Base-by-base conservation (phyloP, 805 yeast species). In the Pichia heedii region DNA sequence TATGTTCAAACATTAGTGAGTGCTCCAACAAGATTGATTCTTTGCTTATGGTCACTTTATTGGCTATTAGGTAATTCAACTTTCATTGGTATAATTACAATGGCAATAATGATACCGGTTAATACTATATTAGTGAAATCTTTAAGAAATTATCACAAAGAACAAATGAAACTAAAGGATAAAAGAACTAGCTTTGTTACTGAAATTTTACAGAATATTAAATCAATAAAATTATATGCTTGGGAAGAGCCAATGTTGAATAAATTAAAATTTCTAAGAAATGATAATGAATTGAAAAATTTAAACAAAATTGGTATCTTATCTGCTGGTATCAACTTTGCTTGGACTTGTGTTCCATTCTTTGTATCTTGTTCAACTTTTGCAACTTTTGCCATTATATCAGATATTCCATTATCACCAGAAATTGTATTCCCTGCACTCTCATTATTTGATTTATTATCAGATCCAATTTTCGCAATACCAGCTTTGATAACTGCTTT, bases 391-490 rank as follows among this genome's bases (percentile, higher is more conserved):
- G 73, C 80, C 4, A 50, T 56, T 29, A 60, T 67, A 18, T 66
- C 70, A 22, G 58, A 63, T 4, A 54, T 53, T 10, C 82, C 84
- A 1, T 64, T 81, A 51, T 71, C 84, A 6, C 78, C 87, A 12
- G 84, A 80, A 36, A 69, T 81, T 46, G 81, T 79, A 6, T 81
- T 81, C 58, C 87, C 88, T 13, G 77, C 85, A 2, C 65, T 81
- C 46, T 63, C 85, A 1, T 62, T 81, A 42, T 76, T 81, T 52
- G 73, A 76, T 47, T 59, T 81, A 46, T 56, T 81, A 35, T 70
- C 79, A 5, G 74, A 68, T 35, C 84, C 85, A 9, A 72, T 81
- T 26, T 68, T 70, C 53, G 71, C 72, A 11, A 69, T 81, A 39
- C 89, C 89, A 0, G 61, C 69, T 1, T 63, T 76, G 26, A 70